Base-by-base conservation (phyloP, 495 filamentous ascomycete species). In the Platismatia glauca region DNA sequence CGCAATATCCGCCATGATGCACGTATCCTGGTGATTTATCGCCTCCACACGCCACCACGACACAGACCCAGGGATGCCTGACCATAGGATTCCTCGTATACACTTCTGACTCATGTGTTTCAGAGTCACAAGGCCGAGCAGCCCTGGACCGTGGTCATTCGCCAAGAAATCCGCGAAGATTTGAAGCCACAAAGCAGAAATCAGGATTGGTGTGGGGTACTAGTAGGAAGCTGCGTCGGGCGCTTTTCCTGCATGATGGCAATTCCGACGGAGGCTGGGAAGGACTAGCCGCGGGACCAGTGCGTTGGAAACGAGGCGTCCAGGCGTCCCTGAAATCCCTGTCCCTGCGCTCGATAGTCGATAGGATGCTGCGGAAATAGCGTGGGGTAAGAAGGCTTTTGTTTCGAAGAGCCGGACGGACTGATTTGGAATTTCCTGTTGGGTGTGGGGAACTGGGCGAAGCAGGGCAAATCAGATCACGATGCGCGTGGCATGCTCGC, bases 401-500 rank as follows among this genome's bases (percentile, higher is more conserved):
- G 48, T 27, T 46, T 46, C 43, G 43, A 52, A n/a, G n/a, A n/a
- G n/a, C n/a, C n/a, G n/a, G n/a, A n/a, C n/a, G n/a, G 24, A 52
- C 1, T 52, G 24, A 52, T 52, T 52, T 52, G 48, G 48, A 52
- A 52, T 52, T 50, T 50, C 20, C 4, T 29, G 48, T 52, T 33
- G 53, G 50, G 53, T 61, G 52, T 41, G 37, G 37, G 33, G 35
- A 55, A 60, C 50, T 56, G 29, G 16, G 60, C 53, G 37, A 41
- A 35, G 16, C 41, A n/a, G n/a, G 12, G 43, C 39, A 34, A 55
- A 55, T 52, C 48, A 43, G 31, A 34, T 46, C 52, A 56, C 52
- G 27, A 55, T 62, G 60, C 60, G 60, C 60, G 60, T 62, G 60
- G 50, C 60, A 62, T 62, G 60, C 55, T 62, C 52, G 60, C 60